phyloP scores from a whole-genome alignment of 2,329 filamentous ascomycete genomes.

The Hypoxylon sp. region DNA sequence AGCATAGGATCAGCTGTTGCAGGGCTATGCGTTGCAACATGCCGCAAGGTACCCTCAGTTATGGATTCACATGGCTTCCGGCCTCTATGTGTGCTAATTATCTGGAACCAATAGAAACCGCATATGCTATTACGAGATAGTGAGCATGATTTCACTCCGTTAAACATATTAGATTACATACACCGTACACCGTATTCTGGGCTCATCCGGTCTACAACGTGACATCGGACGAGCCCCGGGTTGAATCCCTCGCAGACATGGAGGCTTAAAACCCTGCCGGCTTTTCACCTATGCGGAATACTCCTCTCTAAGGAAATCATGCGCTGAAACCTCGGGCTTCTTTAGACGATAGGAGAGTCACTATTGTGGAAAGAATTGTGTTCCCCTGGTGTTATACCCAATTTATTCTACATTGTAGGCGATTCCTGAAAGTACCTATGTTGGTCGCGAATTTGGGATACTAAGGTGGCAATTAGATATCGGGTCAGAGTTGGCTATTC shows the following conservation, averaged over 20 bases:
- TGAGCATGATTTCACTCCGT: constrained; percentile 4
- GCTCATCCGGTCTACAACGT: constrained; percentile 26
- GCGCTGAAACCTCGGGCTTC: neutral
- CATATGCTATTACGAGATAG: neutral
- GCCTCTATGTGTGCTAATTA: neutral
- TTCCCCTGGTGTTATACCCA: too few relatives aligned
- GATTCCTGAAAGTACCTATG: too few relatives aligned
- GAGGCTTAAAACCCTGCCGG: neutral
- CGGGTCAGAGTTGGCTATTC: neutral
- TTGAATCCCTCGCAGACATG: neutral
- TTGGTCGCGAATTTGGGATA: neutral
- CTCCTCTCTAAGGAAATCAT: neutral
- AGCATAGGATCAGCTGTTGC: constrained; percentile 35
- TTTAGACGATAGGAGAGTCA: neutral
- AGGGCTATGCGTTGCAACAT: constrained; percentile 14
- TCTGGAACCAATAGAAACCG: constrained; percentile 27
- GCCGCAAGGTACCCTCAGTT: constrained; percentile 24
- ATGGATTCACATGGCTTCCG: constrained; percentile 9
- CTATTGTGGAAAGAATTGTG: neutral
- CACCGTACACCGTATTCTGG: neutral
- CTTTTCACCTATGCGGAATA: neutral
- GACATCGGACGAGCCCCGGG: constrained; percentile 19
- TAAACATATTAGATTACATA: constrained; percentile 12
- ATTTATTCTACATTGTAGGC: too few relatives aligned
- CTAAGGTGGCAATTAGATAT: neutral